Base-by-base conservation (phyloP, 768 basidiomycete genomes). In the Chalciporus chontae region DNA sequence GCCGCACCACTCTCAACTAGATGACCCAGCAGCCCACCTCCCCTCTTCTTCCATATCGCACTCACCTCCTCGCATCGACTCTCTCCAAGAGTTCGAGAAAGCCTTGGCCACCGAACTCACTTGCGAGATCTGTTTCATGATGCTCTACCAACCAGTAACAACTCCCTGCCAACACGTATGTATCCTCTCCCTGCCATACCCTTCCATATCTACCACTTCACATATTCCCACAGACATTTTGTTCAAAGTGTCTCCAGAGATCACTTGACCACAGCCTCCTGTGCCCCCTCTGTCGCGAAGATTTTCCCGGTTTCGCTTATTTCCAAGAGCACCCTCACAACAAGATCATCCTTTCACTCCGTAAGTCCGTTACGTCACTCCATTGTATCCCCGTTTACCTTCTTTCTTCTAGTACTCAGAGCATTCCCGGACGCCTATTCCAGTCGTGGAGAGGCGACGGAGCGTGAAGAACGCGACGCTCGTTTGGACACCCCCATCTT, bases 91-190 rank as follows among this genome's bases (percentile, higher is more conserved):
- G 39, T 77, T 87, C 50, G 75, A 81, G 60, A 86, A 86, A 63
- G 78, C 81, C 23, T 74, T 88, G 45, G n/a, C 45, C 11, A 59
- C 77, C 10, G 87, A 94, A 57, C 76, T 95, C 47, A 85, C 81
- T 17, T 98, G 95, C 67, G 89, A 94, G 67, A 94, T 98, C 29
- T 98, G 95, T 70, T 88, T 88, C 63, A 77, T 78, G 62, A 71
- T 96, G 34, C 74, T 94, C 56, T 83, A 84, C 69, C 83, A 90
- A 55, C 94, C 95, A 5, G 76, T 94, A 44, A 97, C 95, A 14
- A 90, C 94, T 3, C 90, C 91, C 11, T 97, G 95, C 68, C 94
- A 97, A 67, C 95, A 98, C 71, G 91, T 90, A 63, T 62, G 85
- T 76, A 50, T 31, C 29, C 45, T 42, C 41, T 32, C 15, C 48